A percentile compares a stretch with the other conserved stretches of the same genome.
These are phyloP conservation scores for Ophiobolus disseminans DNA, from an alignment of 2,329 filamentous ascomycete species.

Conservation along the genomic window DNA sequence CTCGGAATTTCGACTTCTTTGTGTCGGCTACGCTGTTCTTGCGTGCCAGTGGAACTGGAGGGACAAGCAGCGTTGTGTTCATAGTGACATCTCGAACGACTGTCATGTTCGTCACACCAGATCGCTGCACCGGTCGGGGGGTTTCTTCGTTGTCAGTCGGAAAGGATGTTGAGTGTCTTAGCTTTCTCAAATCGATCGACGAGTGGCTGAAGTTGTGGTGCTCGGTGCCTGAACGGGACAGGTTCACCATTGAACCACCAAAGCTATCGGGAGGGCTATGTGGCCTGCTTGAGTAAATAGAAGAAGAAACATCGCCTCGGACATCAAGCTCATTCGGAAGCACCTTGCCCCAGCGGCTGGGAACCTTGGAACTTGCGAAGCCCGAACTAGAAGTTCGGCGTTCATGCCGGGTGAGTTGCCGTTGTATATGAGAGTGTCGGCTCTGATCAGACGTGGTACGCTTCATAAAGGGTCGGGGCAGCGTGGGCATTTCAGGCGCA, in stretches of 20 bases:
- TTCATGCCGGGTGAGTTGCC: constrained; percentile 25
- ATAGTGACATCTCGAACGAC: constrained; percentile 1
- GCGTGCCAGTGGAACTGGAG: constrained; percentile 15
- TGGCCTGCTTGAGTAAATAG: constrained; percentile 50
- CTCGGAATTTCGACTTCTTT: constrained; percentile 45
- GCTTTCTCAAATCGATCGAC: constrained; percentile 13
- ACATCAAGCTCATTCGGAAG: constrained; percentile 21
- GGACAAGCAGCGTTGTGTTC: constrained; percentile 5
- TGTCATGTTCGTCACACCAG: constrained; percentile 15
- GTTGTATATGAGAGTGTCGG: constrained; percentile 14
- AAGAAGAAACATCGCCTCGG: constrained; percentile 40
- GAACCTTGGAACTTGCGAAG: constrained; percentile 45
- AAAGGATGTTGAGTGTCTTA: constrained; percentile 29
- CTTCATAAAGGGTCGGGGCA: constrained; percentile 19
- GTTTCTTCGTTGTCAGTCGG: constrained; percentile 33
- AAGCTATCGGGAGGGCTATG: constrained; percentile 46
- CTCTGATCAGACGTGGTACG: constrained; percentile 31
- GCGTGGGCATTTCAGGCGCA: constrained; percentile 23
- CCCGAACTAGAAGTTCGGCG: constrained; percentile 47
- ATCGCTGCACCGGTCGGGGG: constrained; percentile 21
- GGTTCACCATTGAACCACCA: constrained; percentile 30
- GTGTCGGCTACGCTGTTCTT: constrained; percentile 42
- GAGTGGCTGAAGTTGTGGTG: constrained; percentile 16
- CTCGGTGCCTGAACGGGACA: constrained; percentile 13
- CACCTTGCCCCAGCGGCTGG: constrained; percentile 49